Base-by-base conservation (phyloP, 352 stramenopile species). In the Globisporangium canariense region DNA sequence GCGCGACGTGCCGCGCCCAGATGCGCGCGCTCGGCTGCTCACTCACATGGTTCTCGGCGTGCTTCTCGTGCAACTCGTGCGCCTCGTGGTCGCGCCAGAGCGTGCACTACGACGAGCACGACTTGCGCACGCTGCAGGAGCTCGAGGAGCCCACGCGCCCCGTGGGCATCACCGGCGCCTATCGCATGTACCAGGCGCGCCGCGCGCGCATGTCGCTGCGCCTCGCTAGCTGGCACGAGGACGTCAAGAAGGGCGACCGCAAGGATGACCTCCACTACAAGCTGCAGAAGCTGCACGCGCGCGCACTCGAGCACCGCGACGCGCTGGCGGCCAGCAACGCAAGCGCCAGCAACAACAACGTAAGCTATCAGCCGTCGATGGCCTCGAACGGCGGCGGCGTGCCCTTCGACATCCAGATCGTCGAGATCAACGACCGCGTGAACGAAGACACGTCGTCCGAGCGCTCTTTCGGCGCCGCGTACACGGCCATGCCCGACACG, bases 201-300 rank as follows among this genome's bases (percentile, higher is more conserved):
- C 75, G 71, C 45, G 78, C 75, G 41, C 69, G 77, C 18, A 68
- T 84, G 46, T 77, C 81, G 43, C 62, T 91, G 57, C 78, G 75
- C 4, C 65, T 91, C 14, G 76, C 73, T 6, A 77, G 76, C 1
- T 91, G 81, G 81, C 78, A 81, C n/a, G 78, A 91, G 47, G 81
- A 91, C 65, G 66, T 89, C 36, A 80, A 82, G 58, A 66, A 78
- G 58, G 54, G 64, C 43, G 60, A 66, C 4, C 60, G 78, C 22
- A 62, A 79, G 40, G 76, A 86, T 36, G 64, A 71, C 14, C 53
- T 86, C 47, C 70, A 78, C 60, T 66, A 78, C 66, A 88, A 90
- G 60, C 68, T 90, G 32, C 67, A 81, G 32, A 73, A 81, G 58
- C 72, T 86, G n/a, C 73, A 81, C 55, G 67, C 70, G 2, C 67